phyloP scores from a whole-genome alignment of 2,329 filamentous ascomycete species.

The Emericellopsis atlantica region DNA sequence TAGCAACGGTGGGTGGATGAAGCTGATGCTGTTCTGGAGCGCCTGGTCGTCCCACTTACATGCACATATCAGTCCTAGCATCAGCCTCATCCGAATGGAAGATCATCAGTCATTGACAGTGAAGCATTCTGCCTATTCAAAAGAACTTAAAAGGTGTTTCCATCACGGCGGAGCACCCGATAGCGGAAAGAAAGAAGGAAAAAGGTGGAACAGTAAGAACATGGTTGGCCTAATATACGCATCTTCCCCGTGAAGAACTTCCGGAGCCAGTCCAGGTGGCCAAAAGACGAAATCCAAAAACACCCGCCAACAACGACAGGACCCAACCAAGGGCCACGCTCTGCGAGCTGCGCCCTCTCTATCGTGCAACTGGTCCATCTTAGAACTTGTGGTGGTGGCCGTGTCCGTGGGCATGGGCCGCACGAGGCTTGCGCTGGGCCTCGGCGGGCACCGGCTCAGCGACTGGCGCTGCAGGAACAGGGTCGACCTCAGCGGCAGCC shows the following conservation, averaged over 20 bases:
- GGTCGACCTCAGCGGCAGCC: not conserved
- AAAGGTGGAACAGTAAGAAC: constrained; percentile 8
- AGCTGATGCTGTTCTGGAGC: too few species aligned
- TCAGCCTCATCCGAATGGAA: too few species aligned
- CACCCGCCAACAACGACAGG: not conserved
- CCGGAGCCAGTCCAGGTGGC: constrained; percentile 23
- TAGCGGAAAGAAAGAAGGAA: constrained; percentile 9
- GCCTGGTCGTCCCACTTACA: too few species aligned
- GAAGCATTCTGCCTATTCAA: too few species aligned
- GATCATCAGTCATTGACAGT: too few species aligned
- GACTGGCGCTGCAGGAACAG: constrained; percentile 3
- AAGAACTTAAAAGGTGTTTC: too few species aligned
- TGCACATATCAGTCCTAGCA: too few species aligned
- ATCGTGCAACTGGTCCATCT: constrained; percentile 5
- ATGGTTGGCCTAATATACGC: constrained; percentile 20
- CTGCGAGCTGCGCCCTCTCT: not conserved
- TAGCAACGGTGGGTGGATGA: too few species aligned
- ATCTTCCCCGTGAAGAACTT: constrained; percentile 16
- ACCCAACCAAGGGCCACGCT: not conserved
- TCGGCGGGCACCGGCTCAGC: constrained; percentile 5
- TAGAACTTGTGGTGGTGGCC: constrained; percentile 14
- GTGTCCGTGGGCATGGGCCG: constrained; percentile 24
- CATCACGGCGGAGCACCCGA: too few species aligned
- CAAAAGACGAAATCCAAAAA: constrained; percentile 8
- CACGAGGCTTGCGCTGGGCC: constrained; percentile 12